A percentile compares a stretch with the other conserved stretches of the same genome.
Conservation (phyloP, 2,329 filamentous ascomycete genomes). For the Claviceps pusilla region DNA sequence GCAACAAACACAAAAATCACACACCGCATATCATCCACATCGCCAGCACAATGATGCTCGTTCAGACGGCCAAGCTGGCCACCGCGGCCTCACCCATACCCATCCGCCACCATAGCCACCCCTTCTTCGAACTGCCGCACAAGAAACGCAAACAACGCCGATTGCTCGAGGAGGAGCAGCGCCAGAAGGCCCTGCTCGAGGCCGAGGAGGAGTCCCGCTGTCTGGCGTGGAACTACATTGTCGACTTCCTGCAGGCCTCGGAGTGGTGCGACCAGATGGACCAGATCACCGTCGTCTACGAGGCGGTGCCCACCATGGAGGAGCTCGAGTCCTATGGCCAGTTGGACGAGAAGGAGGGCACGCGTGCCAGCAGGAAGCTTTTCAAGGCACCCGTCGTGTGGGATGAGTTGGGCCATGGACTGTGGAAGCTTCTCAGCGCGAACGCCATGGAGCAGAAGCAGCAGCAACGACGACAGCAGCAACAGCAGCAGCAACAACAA, state of each 20-base stretch:
- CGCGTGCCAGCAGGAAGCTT: constrained; percentile 20
- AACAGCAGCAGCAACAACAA: background rate
- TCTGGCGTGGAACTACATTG: constrained; percentile 18
- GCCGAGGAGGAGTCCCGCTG: constrained; percentile 17
- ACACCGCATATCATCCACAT: background rate
- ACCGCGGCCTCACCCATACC: constrained; percentile 4
- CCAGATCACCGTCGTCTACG: constrained; percentile 20
- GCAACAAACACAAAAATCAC: too few species aligned
- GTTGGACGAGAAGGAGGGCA: constrained; percentile 20
- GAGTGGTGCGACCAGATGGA: constrained; percentile 17
- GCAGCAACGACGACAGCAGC: background rate
- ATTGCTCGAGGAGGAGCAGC: constrained; percentile 8
- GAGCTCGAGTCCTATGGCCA: constrained; percentile 19
- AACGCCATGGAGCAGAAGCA: constrained; percentile 7
- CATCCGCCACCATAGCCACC: constrained; percentile 4
- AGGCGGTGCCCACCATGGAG: constrained; percentile 19
- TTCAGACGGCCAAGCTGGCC: constrained; percentile 4
- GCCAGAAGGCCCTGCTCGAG: constrained; percentile 13
- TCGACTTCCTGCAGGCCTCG: constrained; percentile 16
- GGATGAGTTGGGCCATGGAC: constrained; percentile 21
- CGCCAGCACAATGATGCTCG: background rate
- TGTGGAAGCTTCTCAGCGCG: constrained; percentile 17
- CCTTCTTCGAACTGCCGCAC: constrained; percentile 12
- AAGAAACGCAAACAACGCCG: constrained; percentile 11
- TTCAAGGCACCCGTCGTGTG: constrained; percentile 25